A percentile compares a stretch with the other conserved stretches of the same genome.
Conservation (phyloP, 495 filamentous ascomycete genomes). For the Neurospora sp. region DNA sequence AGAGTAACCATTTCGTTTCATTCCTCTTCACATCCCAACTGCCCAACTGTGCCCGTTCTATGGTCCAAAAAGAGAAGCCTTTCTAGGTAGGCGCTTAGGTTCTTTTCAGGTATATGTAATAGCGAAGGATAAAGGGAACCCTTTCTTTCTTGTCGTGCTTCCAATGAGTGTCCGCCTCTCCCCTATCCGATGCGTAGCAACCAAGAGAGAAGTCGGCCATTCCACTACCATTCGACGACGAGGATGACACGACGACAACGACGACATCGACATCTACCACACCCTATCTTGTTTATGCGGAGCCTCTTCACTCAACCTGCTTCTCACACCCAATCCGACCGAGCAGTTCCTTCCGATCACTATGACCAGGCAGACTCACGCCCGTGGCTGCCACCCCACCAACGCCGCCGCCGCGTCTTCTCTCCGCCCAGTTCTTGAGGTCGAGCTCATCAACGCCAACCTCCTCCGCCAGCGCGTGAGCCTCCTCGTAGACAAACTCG, state of each 20-base stretch:
- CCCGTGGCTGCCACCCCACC: conserved; percentile 33
- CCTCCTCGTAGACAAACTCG: conserved; percentile 36
- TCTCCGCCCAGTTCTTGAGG: conserved; percentile 39
- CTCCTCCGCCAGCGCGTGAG: conserved; percentile 49
- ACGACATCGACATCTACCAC: background rate
- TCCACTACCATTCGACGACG: background rate
- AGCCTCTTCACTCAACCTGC: conserved; percentile 34
- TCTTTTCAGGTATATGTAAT: background rate
- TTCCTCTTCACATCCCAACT: background rate
- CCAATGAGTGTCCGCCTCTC: background rate
- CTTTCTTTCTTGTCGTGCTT: background rate
- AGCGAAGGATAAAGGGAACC: background rate
- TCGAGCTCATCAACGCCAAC: conserved; percentile 54
- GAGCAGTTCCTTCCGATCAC: conserved; percentile 62
- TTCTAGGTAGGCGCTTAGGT: background rate
- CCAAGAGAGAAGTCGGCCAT: background rate
- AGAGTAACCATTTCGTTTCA: background rate
- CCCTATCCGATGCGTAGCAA: background rate
- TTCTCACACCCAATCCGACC: conserved; percentile 70
- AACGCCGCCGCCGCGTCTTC: conserved; percentile 29
- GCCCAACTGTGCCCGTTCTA: background rate
- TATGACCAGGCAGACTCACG: conserved; percentile 56
- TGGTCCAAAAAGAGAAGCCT: background rate
- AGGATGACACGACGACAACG: background rate
- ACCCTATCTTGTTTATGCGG: background rate